Evolutionary conservation across 1,139 yeast species (phyloP).

Genomic region (Zygosaccharomyces sapae): DNA sequence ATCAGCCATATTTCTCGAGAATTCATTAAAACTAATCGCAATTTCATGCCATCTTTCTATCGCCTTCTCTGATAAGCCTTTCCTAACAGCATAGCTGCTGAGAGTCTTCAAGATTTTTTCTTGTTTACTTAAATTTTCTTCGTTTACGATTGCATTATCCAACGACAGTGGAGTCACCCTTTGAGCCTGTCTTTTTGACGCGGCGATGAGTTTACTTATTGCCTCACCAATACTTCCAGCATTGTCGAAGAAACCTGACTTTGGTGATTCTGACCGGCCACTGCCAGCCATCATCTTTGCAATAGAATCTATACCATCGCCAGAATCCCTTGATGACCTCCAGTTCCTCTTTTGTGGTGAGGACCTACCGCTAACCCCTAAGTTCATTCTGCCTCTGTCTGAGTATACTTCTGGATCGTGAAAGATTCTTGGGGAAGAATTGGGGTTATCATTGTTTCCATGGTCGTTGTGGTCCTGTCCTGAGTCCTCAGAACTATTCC

Average conservation of each 20-base stretch:
- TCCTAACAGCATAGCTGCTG: background rate
- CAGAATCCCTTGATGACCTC: background rate
- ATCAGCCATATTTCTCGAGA: constrained; percentile 35
- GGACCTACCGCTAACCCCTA: background rate
- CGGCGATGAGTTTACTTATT: background rate
- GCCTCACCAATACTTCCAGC: constrained; percentile 5
- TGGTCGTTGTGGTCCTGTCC: too few species aligned
- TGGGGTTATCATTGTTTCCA: too few species aligned
- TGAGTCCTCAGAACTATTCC: too few species aligned
- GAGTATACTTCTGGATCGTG: too few species aligned
- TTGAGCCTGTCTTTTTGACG: constrained; percentile 3
- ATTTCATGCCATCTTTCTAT: constrained; percentile 26
- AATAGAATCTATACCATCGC: background rate
- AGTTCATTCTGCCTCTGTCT: too few species aligned
- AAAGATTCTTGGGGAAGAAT: too few species aligned
- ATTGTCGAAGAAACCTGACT: constrained; percentile 1
- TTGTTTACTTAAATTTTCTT: background rate
- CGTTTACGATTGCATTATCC: background rate
- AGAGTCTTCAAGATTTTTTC: background rate
- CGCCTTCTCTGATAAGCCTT: constrained; percentile 23
- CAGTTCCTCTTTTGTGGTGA: background rate
- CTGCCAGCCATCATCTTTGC: background rate
- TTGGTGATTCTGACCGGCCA: background rate
- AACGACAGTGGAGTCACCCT: background rate
- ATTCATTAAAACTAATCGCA: constrained; percentile 24